Conservation (phyloP, 2,329 filamentous ascomycete species). For the Aspergillus pseudonomiae region DNA sequence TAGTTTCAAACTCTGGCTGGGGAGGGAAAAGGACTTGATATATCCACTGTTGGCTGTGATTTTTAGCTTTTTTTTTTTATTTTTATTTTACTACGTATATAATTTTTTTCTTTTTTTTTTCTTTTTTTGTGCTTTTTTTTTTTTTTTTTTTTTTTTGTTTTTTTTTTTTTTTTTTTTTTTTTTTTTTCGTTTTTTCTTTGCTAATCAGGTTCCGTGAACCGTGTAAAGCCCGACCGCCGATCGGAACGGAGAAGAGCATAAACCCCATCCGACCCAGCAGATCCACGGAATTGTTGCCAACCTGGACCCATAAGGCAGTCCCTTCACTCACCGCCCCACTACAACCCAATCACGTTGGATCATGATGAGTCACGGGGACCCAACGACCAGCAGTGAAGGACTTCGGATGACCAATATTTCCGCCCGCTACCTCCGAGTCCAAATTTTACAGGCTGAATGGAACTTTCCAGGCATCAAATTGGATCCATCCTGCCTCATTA, state of each 20-base stretch:
- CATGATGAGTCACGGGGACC: conserved; percentile 19
- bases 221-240: conserved; percentile 18
- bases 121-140: conserved; percentile 15
- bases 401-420: conserved; percentile 26
- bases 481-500: not conserved
- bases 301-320: conserved; percentile 2
- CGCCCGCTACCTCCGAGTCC: conserved; percentile 18
- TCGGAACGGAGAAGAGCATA: conserved; percentile 13
- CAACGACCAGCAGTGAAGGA: not conserved
- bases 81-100: conserved; percentile 9
- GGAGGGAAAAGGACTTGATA: conserved; percentile 22
- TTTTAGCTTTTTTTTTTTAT: conserved; percentile 5
- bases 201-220: conserved; percentile 14
- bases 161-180: conserved; percentile 9
- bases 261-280: conserved; percentile 4
- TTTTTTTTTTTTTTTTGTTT: conserved; percentile 11
- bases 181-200: conserved; percentile 3
- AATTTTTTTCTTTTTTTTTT: conserved; percentile 6
- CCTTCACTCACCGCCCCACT: conserved; percentile 19
- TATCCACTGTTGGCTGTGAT: conserved; percentile 23
- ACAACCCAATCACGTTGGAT: conserved; percentile 13
- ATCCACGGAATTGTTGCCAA: not conserved
- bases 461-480: conserved; percentile 15
- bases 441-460: not conserved
- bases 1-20: not conserved